Conservation (phyloP, 805 yeast species). For the Zygosaccharomyces bisporus region DNA sequence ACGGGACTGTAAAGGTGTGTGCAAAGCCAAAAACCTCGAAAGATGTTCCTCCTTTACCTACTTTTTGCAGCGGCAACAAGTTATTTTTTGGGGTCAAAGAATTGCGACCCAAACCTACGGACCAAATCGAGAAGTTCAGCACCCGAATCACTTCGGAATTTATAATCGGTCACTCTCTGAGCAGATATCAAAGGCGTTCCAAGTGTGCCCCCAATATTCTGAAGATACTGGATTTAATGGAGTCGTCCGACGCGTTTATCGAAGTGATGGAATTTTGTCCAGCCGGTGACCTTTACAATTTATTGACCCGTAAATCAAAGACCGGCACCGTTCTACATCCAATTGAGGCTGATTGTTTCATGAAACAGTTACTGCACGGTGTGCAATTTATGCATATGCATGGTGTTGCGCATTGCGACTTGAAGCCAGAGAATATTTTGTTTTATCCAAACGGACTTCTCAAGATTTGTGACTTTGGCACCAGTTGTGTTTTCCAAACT, state of each 20-base stretch:
- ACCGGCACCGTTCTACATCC: constrained; percentile 49
- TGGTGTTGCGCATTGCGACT: constrained; percentile 92
- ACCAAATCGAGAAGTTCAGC: constrained; percentile 85
- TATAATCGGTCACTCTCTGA: constrained; percentile 76
- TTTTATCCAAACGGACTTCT: constrained; percentile 62
- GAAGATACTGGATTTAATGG: constrained; percentile 76
- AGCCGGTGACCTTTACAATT: constrained; percentile 68
- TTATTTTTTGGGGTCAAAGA: constrained; percentile 86
- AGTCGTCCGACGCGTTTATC: constrained; percentile 63
- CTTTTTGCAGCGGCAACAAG: constrained; percentile 64
- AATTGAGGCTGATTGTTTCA: constrained; percentile 80
- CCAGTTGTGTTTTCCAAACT: constrained; percentile 84
- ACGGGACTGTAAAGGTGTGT: constrained; percentile 87
- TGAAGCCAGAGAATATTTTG: constrained; percentile 83
- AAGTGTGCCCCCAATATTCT: constrained; percentile 54
- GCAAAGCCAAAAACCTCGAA: constrained; percentile 41
- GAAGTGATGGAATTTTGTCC: constrained; percentile 96
- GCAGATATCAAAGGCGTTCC: constrained; percentile 41
- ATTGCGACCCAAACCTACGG: constrained; percentile 75
- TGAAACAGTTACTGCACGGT: constrained; percentile 82
- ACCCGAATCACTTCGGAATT: constrained; percentile 87
- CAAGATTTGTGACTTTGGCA: constrained; percentile 83
- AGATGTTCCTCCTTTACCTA: constrained; percentile 35
- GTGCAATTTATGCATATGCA: constrained; percentile 80
- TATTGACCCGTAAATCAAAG: constrained; percentile 47